Conservation (phyloP, 768 basidiomycete genomes). For the Calocera viscosa region DNA sequence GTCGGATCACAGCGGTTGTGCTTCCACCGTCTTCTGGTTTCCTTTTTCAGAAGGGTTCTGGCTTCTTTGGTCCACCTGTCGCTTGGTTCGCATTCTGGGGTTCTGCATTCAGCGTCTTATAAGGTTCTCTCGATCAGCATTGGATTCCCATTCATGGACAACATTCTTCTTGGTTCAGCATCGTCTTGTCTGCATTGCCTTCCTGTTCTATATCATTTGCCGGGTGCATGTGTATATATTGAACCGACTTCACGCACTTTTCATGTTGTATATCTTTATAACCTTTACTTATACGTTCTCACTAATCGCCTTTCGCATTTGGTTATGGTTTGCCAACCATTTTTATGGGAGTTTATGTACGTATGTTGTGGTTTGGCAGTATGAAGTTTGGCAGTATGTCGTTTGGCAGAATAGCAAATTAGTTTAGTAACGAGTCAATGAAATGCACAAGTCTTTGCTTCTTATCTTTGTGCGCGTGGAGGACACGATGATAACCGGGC, state of each 20-base stretch:
- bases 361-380: background rate
- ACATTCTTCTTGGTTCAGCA: background rate
- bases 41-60: background rate
- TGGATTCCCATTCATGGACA: background rate
- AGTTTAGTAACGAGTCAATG: slow-evolving; percentile 2
- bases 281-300: background rate
- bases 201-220: background rate
- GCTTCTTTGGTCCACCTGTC: background rate
- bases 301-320: background rate
- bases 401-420: background rate
- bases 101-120: background rate
- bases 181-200: background rate
- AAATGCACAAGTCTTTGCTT: background rate
- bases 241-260: background rate
- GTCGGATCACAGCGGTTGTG: slow-evolving; percentile 2
- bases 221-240: background rate
- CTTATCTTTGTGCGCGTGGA: background rate
- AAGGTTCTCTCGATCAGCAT: background rate
- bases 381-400: background rate
- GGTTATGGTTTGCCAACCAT: background rate
- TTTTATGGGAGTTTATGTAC: background rate
- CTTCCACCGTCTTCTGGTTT: background rate
- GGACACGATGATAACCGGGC: background rate
- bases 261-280: background rate
- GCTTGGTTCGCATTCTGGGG: background rate